Base-by-base conservation (phyloP, 495 filamentous ascomycete species). In the Aspergillus incahuasiensis region DNA sequence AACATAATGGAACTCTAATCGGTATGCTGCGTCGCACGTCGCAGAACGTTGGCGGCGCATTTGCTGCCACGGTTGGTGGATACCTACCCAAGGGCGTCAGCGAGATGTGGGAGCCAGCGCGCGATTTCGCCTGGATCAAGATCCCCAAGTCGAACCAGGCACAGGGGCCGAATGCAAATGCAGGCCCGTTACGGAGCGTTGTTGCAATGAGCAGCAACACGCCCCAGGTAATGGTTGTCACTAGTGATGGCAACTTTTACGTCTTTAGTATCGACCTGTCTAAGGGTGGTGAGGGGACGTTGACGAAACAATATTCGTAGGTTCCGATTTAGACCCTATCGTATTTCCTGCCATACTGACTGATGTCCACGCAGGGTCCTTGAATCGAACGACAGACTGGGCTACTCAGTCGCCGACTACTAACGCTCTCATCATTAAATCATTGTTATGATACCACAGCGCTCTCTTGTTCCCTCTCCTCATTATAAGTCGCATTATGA, bases 181-280 rank as follows among this genome's bases (percentile, higher is more conserved):
- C 61, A 6, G 75, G 75, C 1, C 80, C 81, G 4, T 65, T 95
- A 16, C 72, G 85, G 57, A 97, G 91, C 56, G 95, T 97, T 24
- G 94, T 97, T 35, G 94, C 95, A 6, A 91, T 98, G 85, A 96
- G 90, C 63, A 92, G 82, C 62, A 92, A 83, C 62, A 89, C 86
- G 12, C 94, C 95, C 0, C 91, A 97, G 62, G 88, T 98, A 24
- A 97, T 97, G 92, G 90, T 97, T 1, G 95, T 96, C 12, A 97
- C 94, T 2, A 96, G 87, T 59, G 95, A 97, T 66, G 94, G 94
- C 13, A 85, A 85, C 20, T 97, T 96, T 63, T 97, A 92, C 60
- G 89, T 97, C 15, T 97, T 89, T 68, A 92, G 87, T 56, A 90
- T 98, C 39, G 92, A 98, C 66, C 80, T 98, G 78, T 91, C 96